phyloP scores from a whole-genome alignment of 257 asterid species.

The Fraxinus anomala region DNA sequence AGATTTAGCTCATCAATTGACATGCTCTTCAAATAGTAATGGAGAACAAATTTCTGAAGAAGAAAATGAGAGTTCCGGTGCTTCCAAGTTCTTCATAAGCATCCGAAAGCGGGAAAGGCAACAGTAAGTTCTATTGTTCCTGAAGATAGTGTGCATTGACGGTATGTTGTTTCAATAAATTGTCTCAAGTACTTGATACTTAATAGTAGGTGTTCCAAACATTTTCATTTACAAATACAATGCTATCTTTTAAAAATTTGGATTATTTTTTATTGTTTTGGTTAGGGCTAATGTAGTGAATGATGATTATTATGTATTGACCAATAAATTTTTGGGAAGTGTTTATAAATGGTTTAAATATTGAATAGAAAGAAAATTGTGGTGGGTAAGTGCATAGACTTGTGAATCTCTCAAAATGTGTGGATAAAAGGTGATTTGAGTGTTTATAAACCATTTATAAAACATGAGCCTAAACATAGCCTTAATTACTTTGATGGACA shows the following conservation, averaged over 20 bases:
- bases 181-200: conserved; percentile 21
- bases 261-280: neutral
- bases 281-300: neutral
- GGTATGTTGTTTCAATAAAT: conserved; percentile 10
- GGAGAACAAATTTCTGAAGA: conserved; percentile 55
- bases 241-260: conserved; percentile 12
- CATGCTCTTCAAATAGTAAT: conserved; percentile 24
- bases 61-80: conserved; percentile 39
- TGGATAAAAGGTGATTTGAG: no score
- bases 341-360: no score
- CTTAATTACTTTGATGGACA: neutral
- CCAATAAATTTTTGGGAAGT: neutral
- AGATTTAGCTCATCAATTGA: conserved; percentile 25
- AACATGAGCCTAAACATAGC: no score
- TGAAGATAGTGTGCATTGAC: neutral
- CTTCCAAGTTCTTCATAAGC: conserved; percentile 41
- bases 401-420: no score
- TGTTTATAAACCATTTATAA: no score
- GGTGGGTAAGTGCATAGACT: no score
- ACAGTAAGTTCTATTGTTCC: conserved; percentile 44
- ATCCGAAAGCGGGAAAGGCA: conserved; percentile 36
- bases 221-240: conserved; percentile 7
- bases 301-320: conserved; percentile 17
- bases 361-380: no score
- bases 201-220: conserved; percentile 8